A percentile compares a stretch with the other conserved stretches of the same genome.
Evolutionary conservation across 2,329 filamentous ascomycete genomes (phyloP).

Genomic region (Ophiostoma triangulosporum): DNA sequence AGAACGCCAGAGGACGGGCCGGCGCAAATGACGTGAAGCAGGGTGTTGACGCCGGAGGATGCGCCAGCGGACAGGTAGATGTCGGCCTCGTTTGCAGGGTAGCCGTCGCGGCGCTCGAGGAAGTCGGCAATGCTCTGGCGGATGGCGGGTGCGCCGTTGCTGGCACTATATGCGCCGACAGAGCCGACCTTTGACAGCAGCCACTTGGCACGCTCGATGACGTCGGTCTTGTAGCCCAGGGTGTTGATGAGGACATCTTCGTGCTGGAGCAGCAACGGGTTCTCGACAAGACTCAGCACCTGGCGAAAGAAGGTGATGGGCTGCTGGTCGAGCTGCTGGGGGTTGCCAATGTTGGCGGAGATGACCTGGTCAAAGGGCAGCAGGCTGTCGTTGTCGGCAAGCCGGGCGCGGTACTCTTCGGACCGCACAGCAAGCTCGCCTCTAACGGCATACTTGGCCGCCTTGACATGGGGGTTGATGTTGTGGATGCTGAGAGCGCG

Average conservation of each 20-base stretch:
- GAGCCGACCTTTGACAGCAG: slow-evolving; percentile 75
- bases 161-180: slow-evolving; percentile 93
- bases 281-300: slow-evolving; percentile 84
- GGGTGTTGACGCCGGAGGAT: slow-evolving; percentile 86
- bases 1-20: slow-evolving; percentile 67
- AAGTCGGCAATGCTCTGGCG: slow-evolving; percentile 84
- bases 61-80: slow-evolving; percentile 89
- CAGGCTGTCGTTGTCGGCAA: slow-evolving; percentile 41
- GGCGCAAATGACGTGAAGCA: slow-evolving; percentile 79
- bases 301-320: slow-evolving; percentile 98
- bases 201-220: slow-evolving; percentile 68
- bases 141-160: slow-evolving; percentile 74
- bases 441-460: slow-evolving; percentile 89
- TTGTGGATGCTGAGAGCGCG: slow-evolving; percentile 59
- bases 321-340: slow-evolving; percentile 97
- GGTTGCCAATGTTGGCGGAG: slow-evolving; percentile 97
- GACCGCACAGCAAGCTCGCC: slow-evolving; percentile 90
- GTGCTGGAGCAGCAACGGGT: slow-evolving; percentile 72
- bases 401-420: slow-evolving; percentile 70
- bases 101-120: slow-evolving; percentile 85
- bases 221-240: slow-evolving; percentile 82
- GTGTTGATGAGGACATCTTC: slow-evolving; percentile 61
- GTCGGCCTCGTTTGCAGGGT: slow-evolving; percentile 62
- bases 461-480: slow-evolving; percentile 81
- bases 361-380: slow-evolving; percentile 86